phyloP scores from a whole-genome alignment of 768 basidiomycete species.

The Fistulinella prunicolor region DNA sequence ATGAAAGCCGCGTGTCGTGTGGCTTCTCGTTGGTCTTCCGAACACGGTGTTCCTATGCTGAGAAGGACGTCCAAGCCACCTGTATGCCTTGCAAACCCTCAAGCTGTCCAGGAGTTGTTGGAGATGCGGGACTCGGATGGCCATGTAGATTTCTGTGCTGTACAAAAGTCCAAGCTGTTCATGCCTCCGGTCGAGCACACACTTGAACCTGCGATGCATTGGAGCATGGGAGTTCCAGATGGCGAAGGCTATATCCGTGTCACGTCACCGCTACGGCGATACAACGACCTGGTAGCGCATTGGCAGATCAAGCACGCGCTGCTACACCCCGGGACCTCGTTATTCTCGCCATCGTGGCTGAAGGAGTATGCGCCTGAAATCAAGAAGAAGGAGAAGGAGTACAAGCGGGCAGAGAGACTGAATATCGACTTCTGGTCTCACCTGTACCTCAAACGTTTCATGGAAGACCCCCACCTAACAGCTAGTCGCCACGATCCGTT shows the following conservation, averaged over 20 bases:
- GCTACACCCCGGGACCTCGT: slow-evolving; percentile 38
- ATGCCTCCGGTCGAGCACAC: slow-evolving; percentile 42
- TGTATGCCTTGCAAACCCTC: slow-evolving; percentile 28
- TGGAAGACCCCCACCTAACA: slow-evolving; percentile 23
- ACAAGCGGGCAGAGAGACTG: slow-evolving; percentile 28
- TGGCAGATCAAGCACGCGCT: slow-evolving; percentile 91
- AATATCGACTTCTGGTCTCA: slow-evolving; percentile 43
- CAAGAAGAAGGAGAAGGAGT: slow-evolving; percentile 34
- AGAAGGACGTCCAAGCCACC: slow-evolving; percentile 49
- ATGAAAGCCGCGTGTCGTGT: slow-evolving; percentile 80
- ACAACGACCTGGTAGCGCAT: slow-evolving; percentile 75
- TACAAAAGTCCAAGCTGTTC: slow-evolving; percentile 33
- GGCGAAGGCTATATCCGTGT: slow-evolving; percentile 79
- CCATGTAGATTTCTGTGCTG: slow-evolving; percentile 39
- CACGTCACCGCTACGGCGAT: slow-evolving; percentile 88
- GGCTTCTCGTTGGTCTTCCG: slow-evolving; percentile 67
- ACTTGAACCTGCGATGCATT: slow-evolving; percentile 61
- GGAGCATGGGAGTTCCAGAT: slow-evolving; percentile 61
- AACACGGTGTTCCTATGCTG: slow-evolving; percentile 58
- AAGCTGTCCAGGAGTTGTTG: slow-evolving; percentile 44
- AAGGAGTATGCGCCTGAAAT: slow-evolving; percentile 40
- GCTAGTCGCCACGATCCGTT: slow-evolving; percentile 28
- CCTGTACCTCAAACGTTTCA: slow-evolving; percentile 38
- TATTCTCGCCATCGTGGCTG: slow-evolving; percentile 49
- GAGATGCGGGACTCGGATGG: slow-evolving; percentile 45